A percentile compares a stretch with the other conserved stretches of the same genome.
Conservation (phyloP, 805 yeast genomes). For the Spathaspora sp. region DNA sequence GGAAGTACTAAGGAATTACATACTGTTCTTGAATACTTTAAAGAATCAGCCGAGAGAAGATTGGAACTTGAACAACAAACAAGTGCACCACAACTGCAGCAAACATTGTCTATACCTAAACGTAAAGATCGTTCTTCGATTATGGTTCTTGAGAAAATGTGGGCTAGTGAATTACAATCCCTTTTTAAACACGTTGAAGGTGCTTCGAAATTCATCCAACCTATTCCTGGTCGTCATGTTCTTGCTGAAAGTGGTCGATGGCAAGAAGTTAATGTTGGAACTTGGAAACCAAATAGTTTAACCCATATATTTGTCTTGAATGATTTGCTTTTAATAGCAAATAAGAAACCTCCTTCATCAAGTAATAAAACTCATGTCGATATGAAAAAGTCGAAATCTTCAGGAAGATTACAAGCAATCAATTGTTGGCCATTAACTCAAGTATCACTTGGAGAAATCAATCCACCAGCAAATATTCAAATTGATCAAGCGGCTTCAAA, state of each 20-base stretch:
- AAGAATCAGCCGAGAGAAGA: constrained; percentile 56
- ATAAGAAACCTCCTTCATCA: constrained; percentile 36
- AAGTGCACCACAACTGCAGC: constrained; percentile 5
- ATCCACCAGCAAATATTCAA: constrained; percentile 16
- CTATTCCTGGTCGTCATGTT: constrained; percentile 76
- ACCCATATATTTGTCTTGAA: constrained; percentile 74
- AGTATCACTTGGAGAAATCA: constrained; percentile 44
- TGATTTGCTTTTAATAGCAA: constrained; percentile 73
- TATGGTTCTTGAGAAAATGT: constrained; percentile 68
- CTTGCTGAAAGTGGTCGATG: constrained; percentile 77
- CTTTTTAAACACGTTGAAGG: constrained; percentile 85
- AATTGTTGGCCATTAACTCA: constrained; percentile 77
- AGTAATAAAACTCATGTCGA: constrained; percentile 18
- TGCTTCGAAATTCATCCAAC: constrained; percentile 75
- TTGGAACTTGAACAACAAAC: constrained; percentile 38
- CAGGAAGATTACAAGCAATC: constrained; percentile 54
- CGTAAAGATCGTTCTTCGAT: constrained; percentile 65
- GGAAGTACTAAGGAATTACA: constrained; percentile 56
- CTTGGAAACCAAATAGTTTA: constrained; percentile 75
- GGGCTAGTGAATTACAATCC: constrained; percentile 70
- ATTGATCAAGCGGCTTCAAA: constrained; percentile 17
- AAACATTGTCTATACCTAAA: constrained; percentile 10
- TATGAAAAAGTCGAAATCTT: constrained; percentile 20
- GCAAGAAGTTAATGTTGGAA: constrained; percentile 82
- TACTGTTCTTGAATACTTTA: constrained; percentile 55